A percentile compares a stretch with the other conserved stretches of the same genome.
Conservation (phyloP, 1,284 basidiomycete genomes). For the Porphyrellus sp. region DNA sequence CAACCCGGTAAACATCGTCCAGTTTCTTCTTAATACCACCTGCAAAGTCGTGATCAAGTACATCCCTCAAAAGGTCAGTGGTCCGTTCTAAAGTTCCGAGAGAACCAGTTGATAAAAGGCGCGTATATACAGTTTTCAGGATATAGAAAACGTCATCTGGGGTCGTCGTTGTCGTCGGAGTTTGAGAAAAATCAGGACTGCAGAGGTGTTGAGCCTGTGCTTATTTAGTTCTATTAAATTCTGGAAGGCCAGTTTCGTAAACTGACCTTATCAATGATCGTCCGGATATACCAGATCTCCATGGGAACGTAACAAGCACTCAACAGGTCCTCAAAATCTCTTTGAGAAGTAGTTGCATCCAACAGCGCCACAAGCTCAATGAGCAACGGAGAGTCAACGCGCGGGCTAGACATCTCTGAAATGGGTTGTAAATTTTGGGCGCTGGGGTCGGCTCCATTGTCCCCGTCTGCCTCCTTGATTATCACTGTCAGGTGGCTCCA, state of each 20-base stretch:
- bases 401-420: background rate
- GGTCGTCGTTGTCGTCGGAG: constrained; percentile 61
- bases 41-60: constrained; percentile 80
- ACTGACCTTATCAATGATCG: constrained; percentile 80
- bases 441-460: background rate
- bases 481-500: constrained; percentile 1
- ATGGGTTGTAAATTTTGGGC: background rate
- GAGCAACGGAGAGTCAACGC: background rate
- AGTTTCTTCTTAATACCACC: constrained; percentile 77
- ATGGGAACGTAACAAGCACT: constrained; percentile 81
- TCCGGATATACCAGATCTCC: constrained; percentile 91
- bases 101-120: constrained; percentile 75
- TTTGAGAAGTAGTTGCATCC: constrained; percentile 55
- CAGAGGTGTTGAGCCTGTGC: constrained; percentile 69
- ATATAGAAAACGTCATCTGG: constrained; percentile 96
- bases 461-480: constrained; percentile 14
- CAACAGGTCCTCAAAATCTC: constrained; percentile 68
- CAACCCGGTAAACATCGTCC: constrained; percentile 78
- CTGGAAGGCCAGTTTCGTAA: background rate
- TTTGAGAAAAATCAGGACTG: constrained; percentile 63
- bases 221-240: constrained; percentile 4
- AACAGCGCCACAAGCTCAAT: constrained; percentile 21
- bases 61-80: constrained; percentile 60
- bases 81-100: constrained; percentile 56
- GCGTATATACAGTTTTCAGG: constrained; percentile 75